Conservation (phyloP, 2,329 filamentous ascomycete species). For the Apiospora kogelbergensis region DNA sequence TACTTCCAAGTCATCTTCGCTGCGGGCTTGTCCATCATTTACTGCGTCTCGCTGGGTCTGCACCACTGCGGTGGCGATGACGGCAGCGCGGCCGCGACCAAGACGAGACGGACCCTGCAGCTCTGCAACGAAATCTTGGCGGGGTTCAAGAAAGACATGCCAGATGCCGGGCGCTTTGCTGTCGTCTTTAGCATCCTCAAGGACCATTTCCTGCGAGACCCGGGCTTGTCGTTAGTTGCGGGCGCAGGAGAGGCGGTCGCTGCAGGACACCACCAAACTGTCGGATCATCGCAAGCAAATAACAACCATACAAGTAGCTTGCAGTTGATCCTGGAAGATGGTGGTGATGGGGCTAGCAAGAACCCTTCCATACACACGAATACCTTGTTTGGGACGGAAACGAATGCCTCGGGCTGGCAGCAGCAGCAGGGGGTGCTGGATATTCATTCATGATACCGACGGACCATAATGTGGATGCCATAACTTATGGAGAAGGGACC, state of each 20-base stretch:
- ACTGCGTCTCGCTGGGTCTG: slow-evolving; percentile 20
- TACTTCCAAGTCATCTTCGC: slow-evolving; percentile 50
- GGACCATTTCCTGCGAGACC: neutral
- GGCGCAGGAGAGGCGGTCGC: neutral
- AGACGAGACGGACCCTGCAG: neutral
- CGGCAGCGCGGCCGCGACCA: neutral
- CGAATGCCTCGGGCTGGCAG: neutral
- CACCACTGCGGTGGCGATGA: neutral
- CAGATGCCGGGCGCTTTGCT: neutral
- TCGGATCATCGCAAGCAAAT: neutral
- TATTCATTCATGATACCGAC: neutral
- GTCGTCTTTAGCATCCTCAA: slow-evolving; percentile 1
- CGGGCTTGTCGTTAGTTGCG: neutral
- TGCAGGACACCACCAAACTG: neutral
- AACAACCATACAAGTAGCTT: neutral
- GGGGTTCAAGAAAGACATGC: neutral
- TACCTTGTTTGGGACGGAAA: neutral
- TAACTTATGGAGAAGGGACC: neutral
- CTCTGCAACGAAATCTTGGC: neutral
- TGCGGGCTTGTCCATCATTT: slow-evolving; percentile 39
- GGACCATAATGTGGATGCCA: neutral
- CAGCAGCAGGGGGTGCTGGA: neutral
- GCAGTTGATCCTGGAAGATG: neutral
- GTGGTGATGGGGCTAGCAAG: neutral
- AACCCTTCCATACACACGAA: neutral